Conservation (phyloP, 257 asterid species). For the Solanum pimpinellifolium region DNA sequence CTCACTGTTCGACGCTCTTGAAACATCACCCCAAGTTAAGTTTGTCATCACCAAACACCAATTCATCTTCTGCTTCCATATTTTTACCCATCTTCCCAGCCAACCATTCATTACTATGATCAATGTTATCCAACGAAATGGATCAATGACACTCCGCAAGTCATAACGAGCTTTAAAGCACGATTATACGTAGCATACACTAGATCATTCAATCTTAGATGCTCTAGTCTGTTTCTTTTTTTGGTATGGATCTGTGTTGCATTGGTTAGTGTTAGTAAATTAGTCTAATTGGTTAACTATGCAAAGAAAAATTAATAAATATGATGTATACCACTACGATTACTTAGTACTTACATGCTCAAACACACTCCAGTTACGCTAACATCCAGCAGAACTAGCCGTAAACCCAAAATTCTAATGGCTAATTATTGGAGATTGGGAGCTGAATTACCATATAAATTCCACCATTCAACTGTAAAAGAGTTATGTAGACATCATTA, state of each 20-base stretch:
- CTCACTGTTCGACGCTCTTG: neutral
- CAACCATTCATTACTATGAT: neutral
- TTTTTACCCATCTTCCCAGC: neutral
- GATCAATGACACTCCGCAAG: neutral
- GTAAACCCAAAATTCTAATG: neutral
- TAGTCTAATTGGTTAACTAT: neutral
- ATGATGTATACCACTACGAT: neutral
- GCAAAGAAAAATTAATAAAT: neutral
- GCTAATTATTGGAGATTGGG: neutral
- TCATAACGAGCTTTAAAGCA: neutral
- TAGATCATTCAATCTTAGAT: neutral
- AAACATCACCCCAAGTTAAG: neutral
- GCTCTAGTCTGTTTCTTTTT: neutral
- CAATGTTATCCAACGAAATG: neutral
- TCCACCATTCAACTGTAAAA: neutral
- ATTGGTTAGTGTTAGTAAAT: neutral
- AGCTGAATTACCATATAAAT: neutral
- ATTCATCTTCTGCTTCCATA: neutral
- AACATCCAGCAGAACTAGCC: neutral
- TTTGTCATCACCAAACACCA: neutral
- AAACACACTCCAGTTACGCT: neutral
- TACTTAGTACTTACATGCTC: neutral
- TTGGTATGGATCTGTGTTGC: neutral
- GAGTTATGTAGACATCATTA: neutral
- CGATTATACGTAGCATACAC: neutral